Evolutionary conservation across 352 stramenopile species (phyloP).

Genomic region (Plasmopara muralis): DNA sequence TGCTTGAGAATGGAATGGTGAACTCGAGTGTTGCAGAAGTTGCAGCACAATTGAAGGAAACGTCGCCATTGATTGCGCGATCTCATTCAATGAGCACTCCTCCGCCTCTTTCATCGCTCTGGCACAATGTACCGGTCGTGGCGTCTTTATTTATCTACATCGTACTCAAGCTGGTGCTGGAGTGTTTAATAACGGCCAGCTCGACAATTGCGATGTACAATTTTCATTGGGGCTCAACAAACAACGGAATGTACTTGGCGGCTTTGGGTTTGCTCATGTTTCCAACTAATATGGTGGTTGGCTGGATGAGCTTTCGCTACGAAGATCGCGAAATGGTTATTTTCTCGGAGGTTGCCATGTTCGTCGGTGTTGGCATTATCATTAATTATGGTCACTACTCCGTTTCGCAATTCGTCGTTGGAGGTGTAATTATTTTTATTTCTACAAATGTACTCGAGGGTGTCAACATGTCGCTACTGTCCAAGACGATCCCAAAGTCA

Average conservation of each 20-base stretch:
- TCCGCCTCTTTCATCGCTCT: slow-evolving; percentile 49
- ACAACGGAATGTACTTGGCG: slow-evolving; percentile 84
- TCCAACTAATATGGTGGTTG: slow-evolving; percentile 87
- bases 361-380: slow-evolving; percentile 84
- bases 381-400: slow-evolving; percentile 85
- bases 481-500: slow-evolving; percentile 90
- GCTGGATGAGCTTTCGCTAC: slow-evolving; percentile 83
- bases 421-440: slow-evolving; percentile 88
- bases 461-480: slow-evolving; percentile 90
- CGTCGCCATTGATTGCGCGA: slow-evolving; percentile 32
- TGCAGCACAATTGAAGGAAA: slow-evolving; percentile 24
- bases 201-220: slow-evolving; percentile 86
- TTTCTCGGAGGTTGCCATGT: slow-evolving; percentile 78
- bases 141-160: slow-evolving; percentile 84
- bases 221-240: slow-evolving; percentile 84
- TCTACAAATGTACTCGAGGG: slow-evolving; percentile 91
- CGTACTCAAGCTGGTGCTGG: slow-evolving; percentile 88
- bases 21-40: slow-evolving; percentile 19
- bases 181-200: slow-evolving; percentile 81
- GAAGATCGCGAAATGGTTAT: slow-evolving; percentile 91
- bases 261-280: slow-evolving; percentile 89
- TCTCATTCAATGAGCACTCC: slow-evolving; percentile 12
- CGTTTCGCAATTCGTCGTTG: slow-evolving; percentile 79
- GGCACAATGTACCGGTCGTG: slow-evolving; percentile 71
- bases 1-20: slow-evolving; percentile 34